Conservation (phyloP, 2,329 filamentous ascomycete genomes). For the Bertia moriformis region DNA sequence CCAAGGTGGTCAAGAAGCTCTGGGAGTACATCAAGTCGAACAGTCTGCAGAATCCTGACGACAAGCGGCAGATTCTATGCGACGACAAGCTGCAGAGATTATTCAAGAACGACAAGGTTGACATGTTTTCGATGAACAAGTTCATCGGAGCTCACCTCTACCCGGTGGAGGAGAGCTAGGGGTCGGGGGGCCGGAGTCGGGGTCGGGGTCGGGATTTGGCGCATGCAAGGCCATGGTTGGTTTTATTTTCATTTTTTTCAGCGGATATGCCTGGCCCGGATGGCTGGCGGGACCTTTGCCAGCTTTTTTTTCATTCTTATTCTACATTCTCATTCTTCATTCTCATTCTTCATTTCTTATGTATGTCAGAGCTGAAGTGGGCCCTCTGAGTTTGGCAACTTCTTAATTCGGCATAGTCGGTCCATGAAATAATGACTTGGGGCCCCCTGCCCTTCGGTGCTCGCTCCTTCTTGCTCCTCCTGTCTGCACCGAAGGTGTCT, state of each 20-base stretch:
- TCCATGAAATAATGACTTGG: too few species aligned
- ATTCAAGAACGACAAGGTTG: slow-evolving; percentile 78
- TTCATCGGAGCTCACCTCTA: slow-evolving; percentile 81
- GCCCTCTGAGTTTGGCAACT: too few species aligned
- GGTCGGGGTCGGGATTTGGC: slow-evolving; percentile 3
- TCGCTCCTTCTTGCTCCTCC: too few species aligned
- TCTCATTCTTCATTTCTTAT: too few species aligned
- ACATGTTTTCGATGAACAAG: slow-evolving; percentile 99
- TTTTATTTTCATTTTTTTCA: slow-evolving; percentile 11
- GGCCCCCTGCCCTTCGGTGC: too few species aligned
- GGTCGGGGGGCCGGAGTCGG: too few species aligned
- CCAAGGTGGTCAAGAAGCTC: slow-evolving; percentile 88
- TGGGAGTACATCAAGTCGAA: slow-evolving; percentile 90
- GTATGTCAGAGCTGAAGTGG: too few species aligned
- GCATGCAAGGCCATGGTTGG: slow-evolving; percentile 1
- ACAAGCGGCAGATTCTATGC: slow-evolving; percentile 85
- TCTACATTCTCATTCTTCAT: too few species aligned
- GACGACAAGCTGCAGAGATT: slow-evolving; percentile 83
- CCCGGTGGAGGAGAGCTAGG: slow-evolving; percentile 54
- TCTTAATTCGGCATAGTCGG: too few species aligned
- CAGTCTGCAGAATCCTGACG: slow-evolving; percentile 74
- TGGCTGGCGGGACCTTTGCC: too few species aligned
- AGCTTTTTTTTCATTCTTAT: too few species aligned
- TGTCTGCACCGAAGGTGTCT: too few species aligned
- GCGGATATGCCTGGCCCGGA: slow-evolving; percentile 18